Percentiles rank a stretch among this genome's conserved stretches.
These are phyloP conservation scores for Saccharomycopsis schoenii DNA, from an alignment of 805 yeast species.

Conservation along the genomic window DNA sequence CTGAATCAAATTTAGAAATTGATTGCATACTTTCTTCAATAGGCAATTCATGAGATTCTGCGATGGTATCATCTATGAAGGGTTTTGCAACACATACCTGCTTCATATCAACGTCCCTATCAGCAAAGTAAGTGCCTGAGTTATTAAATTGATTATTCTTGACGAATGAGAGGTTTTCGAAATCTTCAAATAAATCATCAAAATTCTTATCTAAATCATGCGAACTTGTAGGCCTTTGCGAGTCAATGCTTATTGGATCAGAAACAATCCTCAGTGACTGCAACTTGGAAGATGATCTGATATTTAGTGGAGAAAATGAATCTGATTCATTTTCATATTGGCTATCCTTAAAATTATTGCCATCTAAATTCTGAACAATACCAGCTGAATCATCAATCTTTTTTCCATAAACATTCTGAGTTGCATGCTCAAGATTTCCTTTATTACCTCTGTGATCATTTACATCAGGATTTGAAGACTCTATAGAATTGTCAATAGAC, in stretches of 20 bases:
- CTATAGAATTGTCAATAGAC: not conserved
- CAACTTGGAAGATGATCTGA: not conserved
- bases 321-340: not conserved
- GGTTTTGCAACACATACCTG: not conserved
- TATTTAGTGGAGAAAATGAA: not conserved
- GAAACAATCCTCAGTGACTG: not conserved
- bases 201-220: slow-evolving; percentile 14
- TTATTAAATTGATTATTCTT: not conserved
- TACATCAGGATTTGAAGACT: not conserved
- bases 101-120: not conserved
- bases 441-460: not conserved
- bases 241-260: not conserved
- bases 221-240: not conserved
- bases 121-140: not conserved
- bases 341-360: no score
- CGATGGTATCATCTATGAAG: not conserved
- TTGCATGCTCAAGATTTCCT: not conserved
- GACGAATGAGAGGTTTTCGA: slow-evolving; percentile 11
- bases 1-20: not conserved
- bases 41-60: not conserved
- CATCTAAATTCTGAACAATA: not conserved
- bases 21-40: not conserved
- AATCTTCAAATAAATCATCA: slow-evolving; percentile 17
- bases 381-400: not conserved
- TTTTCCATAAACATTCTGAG: not conserved